Conservation (phyloP, 176 grass and related monocot species). For the Aegilops tauschii region DNA sequence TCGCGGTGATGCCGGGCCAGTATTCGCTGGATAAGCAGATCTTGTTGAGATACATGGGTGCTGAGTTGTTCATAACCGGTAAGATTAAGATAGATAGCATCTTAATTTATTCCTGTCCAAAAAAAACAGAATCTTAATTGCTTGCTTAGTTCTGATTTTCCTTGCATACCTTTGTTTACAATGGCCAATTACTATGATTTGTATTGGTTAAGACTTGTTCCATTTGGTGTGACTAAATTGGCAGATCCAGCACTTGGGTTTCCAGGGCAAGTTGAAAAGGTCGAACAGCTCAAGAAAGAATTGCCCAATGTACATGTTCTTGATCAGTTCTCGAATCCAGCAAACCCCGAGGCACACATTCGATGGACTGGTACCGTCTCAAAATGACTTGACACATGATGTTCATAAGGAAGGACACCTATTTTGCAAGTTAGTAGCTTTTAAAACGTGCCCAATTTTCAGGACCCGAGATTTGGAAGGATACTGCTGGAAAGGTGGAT, state of each 20-base stretch:
- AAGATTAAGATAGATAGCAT: background rate
- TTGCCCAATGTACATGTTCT: slow-evolving; percentile 48
- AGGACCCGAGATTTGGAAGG: slow-evolving; percentile 70
- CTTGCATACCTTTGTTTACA: background rate
- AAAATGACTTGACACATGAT: background rate
- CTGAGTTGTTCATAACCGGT: slow-evolving; percentile 59
- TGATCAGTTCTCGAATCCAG: slow-evolving; percentile 55
- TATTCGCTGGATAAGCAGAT: slow-evolving; percentile 72
- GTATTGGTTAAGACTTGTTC: background rate
- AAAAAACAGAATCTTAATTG: background rate
- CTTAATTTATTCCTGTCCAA: background rate
- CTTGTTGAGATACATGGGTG: slow-evolving; percentile 65
- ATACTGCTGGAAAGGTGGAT: slow-evolving; percentile 49
- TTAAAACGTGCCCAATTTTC: background rate
- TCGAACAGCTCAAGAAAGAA: slow-evolving; percentile 57
- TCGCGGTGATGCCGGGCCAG: background rate
- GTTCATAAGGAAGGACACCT: background rate
- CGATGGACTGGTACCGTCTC: slow-evolving; percentile 49
- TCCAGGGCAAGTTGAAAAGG: slow-evolving; percentile 37
- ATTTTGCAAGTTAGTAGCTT: background rate
- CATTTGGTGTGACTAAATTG: background rate
- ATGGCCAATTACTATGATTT: background rate
- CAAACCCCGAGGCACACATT: slow-evolving; percentile 65
- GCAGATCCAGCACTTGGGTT: slow-evolving; percentile 65
- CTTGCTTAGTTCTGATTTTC: background rate